phyloP scores from a whole-genome alignment of 2,329 filamentous ascomycete genomes.

The Trichoderma atrobrunneum region DNA sequence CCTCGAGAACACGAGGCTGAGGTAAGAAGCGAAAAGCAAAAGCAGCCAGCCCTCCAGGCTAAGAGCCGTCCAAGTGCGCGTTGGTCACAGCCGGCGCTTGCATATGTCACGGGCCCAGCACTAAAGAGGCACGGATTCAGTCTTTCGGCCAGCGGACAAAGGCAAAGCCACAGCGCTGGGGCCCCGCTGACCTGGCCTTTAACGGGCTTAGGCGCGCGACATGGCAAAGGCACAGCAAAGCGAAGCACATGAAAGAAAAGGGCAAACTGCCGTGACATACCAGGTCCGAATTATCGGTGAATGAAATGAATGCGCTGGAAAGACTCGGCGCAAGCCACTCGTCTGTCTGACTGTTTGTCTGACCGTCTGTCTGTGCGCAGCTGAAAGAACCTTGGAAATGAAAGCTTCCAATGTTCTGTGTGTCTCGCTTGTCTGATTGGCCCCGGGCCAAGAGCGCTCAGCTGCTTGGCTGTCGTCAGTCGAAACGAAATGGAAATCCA shows the following conservation, averaged over 20 bases:
- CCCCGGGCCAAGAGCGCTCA: not conserved
- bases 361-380: not conserved
- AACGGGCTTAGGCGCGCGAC: not conserved
- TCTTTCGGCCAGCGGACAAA: conserved; percentile 1
- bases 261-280: not conserved
- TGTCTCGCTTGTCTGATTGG: not conserved
- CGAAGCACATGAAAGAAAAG: not conserved
- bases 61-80: not conserved
- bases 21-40: not conserved
- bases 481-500: not conserved
- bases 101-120: not conserved
- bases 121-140: not conserved
- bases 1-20: not conserved
- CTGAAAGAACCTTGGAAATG: not conserved
- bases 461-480: not conserved
- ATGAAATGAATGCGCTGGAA: not conserved
- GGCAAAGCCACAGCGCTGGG: not conserved
- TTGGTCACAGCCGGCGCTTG: conserved; percentile 11
- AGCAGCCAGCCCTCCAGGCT: not conserved
- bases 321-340: not conserved
- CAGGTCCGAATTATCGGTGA: not conserved
- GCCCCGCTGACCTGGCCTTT: not conserved
- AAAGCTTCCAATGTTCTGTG: not conserved
- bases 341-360: not conserved
- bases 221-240: too few relatives aligned